Evolutionary conservation across 2,329 filamentous ascomycete species (phyloP).

Genomic region (Sphaerulina populicola): DNA sequence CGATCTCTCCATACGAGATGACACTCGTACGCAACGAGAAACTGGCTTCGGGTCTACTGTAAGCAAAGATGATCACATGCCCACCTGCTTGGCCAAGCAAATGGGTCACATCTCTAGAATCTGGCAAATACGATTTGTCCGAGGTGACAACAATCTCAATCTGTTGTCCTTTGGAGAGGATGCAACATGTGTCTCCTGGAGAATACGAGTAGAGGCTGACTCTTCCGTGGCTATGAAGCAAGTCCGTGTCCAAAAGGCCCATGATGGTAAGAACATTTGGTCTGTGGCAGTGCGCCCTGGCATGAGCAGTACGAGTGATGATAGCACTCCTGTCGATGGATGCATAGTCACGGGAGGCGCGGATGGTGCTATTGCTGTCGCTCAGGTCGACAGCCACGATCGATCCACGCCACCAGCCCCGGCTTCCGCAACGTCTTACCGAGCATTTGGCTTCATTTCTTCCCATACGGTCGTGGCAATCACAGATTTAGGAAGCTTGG

Average conservation of each 20-base stretch:
- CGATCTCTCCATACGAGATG: slow-evolving; percentile 34
- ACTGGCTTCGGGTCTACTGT: slow-evolving; percentile 38
- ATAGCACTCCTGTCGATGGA: neutral
- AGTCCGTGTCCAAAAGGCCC: slow-evolving; percentile 52
- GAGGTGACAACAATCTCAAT: slow-evolving; percentile 32
- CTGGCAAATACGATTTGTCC: slow-evolving; percentile 58
- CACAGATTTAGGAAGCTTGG: slow-evolving; percentile 3
- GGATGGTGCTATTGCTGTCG: slow-evolving; percentile 56
- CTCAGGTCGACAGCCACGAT: neutral
- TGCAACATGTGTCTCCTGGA: slow-evolving; percentile 63
- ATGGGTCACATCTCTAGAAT: slow-evolving; percentile 88
- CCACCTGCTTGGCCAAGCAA: slow-evolving; percentile 51
- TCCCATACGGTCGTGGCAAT: slow-evolving; percentile 2
- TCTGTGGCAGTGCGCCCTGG: slow-evolving; percentile 45
- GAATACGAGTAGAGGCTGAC: slow-evolving; percentile 14
- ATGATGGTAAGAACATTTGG: slow-evolving; percentile 89
- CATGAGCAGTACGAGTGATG: neutral
- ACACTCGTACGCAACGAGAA: slow-evolving; percentile 30
- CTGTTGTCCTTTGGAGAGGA: slow-evolving; percentile 82
- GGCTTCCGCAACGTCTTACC: neutral
- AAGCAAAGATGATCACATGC: slow-evolving; percentile 36
- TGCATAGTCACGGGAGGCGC: slow-evolving; percentile 65
- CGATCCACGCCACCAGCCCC: neutral
- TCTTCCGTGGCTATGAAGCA: slow-evolving; percentile 40
- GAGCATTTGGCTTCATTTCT: slow-evolving; percentile 8